These are phyloP conservation scores for Corymbia calophylla DNA, from an alignment of 441 rosid genomes.

Conservation along the genomic window DNA sequence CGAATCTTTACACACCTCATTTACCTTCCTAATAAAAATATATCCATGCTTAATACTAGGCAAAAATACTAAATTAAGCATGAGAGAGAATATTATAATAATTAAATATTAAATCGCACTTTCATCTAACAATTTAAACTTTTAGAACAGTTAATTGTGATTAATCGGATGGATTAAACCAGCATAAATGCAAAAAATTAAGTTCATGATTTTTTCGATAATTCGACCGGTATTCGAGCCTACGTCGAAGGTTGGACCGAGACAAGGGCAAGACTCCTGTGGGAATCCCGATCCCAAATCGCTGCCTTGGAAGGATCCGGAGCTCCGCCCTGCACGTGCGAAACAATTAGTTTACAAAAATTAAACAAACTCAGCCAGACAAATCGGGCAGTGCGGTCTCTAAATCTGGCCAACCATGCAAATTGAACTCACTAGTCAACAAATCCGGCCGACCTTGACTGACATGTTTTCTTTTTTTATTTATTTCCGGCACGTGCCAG, in stretches of 20 bases:
- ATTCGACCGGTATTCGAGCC: background rate
- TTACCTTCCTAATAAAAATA: too few relatives aligned
- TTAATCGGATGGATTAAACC: too few relatives aligned
- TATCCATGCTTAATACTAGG: too few relatives aligned
- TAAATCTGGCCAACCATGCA: background rate
- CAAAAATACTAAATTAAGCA: too few relatives aligned
- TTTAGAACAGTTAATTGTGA: too few relatives aligned
- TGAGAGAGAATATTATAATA: too few relatives aligned
- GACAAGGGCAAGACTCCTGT: accelerated
- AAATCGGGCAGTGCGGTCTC: background rate
- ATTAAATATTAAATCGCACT: too few relatives aligned
- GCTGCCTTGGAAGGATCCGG: background rate
- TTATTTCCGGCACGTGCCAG: background rate
- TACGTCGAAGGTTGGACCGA: background rate
- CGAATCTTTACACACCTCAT: too few relatives aligned
- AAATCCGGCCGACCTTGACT: background rate
- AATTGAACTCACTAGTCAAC: background rate
- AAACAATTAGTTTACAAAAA: background rate
- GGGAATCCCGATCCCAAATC: background rate
- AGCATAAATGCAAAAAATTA: too few relatives aligned
- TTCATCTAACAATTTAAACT: too few relatives aligned
- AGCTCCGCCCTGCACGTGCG: background rate
- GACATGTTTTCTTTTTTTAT: background rate
- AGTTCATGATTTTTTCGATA: too few relatives aligned
- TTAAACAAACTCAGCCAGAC: background rate